These are phyloP conservation scores for Poa annua DNA, from an alignment of 176 grass and related monocot species.

Conservation along the genomic window DNA sequence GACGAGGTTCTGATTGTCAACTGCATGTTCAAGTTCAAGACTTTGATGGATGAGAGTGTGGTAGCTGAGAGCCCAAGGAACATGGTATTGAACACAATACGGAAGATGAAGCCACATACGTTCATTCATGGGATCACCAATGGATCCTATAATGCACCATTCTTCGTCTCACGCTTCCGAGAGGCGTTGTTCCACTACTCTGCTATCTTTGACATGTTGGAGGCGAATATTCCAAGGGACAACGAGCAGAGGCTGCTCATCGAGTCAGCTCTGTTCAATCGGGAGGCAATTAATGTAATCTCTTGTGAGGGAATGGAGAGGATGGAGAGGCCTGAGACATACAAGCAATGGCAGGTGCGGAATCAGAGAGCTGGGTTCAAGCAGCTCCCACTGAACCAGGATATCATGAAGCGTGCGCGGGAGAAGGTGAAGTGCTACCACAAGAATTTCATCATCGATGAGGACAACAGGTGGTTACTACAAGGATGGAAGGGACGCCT, in stretches of 20 bases:
- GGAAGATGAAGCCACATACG: conserved; percentile 81
- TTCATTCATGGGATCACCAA: conserved; percentile 80
- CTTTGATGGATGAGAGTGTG: conserved; percentile 82
- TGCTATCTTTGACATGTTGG: conserved; percentile 83
- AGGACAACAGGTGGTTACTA: conserved; percentile 80
- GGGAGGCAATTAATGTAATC: conserved; percentile 79
- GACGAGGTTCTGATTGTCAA: conserved; percentile 89
- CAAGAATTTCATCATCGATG: conserved; percentile 81
- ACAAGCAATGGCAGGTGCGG: conserved; percentile 87
- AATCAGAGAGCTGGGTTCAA: conserved; percentile 79
- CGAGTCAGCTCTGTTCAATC: conserved; percentile 66
- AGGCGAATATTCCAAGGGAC: conserved; percentile 69
- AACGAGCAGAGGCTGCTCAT: conserved; percentile 74
- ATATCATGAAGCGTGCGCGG: conserved; percentile 76
- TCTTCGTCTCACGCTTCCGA: conserved; percentile 86
- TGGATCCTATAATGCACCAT: conserved; percentile 83
- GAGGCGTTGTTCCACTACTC: conserved; percentile 92
- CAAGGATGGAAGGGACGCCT: conserved; percentile 97
- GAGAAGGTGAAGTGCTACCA: conserved; percentile 82
- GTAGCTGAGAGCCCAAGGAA: conserved; percentile 79
- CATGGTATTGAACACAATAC: conserved; percentile 78
- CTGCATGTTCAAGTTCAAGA: conserved; percentile 76
- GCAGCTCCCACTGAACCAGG: conserved; percentile 67
- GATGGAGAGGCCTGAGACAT: conserved; percentile 91
- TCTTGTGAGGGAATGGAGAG: conserved; percentile 91